Evolutionary conservation across 2,329 filamentous ascomycete genomes (phyloP), one percentile per base, ranked within the genome.

Genomic region (Pseudocercospora pini-densiflorae): DNA sequence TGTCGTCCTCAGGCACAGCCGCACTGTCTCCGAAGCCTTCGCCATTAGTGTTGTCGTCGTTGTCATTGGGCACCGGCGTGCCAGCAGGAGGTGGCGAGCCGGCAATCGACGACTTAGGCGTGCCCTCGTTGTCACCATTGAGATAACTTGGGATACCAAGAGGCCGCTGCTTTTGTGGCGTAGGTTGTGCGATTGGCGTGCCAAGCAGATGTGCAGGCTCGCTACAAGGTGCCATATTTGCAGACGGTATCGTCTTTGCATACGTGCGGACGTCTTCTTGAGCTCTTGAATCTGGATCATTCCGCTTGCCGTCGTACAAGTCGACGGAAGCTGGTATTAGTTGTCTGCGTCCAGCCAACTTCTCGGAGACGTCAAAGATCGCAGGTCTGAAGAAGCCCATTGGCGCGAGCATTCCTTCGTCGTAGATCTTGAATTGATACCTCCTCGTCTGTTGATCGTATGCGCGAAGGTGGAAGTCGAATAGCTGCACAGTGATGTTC

Each of bases 371-470:
- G 76, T 97, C 92, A 72, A 98, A 97, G 62, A 97, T 90, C 2
- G 87, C 83, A 0, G 95, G 94, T 67, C 94, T 91, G 78, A 96
- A 97, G 74, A 94, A 92, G n/a, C 93, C 94, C 90, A 97, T 93
- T 0, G 94, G 91, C 0, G 95, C 91, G n/a, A 99, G 85, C 72
- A 97, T 92, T 23, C 96, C 91, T 79, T 98, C 95, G 72, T 99
- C 95, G 75, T 98, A 99, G 0, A 92, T 94, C 83, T 98, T 98
- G 85, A 97, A 98, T 47, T 89, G 88, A 79, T 97, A 98, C 79
- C 97, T 97, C 69, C 90, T 87, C 1, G 95, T 99, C 60, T 95
- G 90, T 77, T 97, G 90, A 61, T 93, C 93, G 1, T 92, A 90
- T 9, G 92, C 92, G 29, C 95, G 90, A 16, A 99, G 87, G 78